Percentiles rank a stretch among this genome's conserved stretches.
phyloP scores from a whole-genome alignment of 768 basidiomycete species.

The Boletus patriciae region DNA sequence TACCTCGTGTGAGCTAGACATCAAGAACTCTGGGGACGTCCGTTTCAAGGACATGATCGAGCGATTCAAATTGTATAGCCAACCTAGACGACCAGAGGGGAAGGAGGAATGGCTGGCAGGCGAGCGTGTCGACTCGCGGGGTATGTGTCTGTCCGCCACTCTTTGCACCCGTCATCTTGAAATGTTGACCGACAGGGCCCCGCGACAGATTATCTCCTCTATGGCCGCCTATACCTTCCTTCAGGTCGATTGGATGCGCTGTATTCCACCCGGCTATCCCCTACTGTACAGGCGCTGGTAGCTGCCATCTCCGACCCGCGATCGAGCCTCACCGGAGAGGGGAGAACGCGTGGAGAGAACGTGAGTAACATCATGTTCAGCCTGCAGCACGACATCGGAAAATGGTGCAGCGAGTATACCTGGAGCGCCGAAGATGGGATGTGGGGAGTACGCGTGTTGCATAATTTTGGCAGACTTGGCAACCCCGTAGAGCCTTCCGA shows the following conservation, averaged over 20 bases:
- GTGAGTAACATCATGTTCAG: conserved; percentile 77
- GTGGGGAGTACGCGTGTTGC: conserved; percentile 84
- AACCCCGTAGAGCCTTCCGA: conserved; percentile 38
- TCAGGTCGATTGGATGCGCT: conserved; percentile 86
- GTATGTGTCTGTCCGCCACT: conserved; percentile 42
- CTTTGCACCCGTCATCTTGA: conserved; percentile 6
- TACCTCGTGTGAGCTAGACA: conserved; percentile 78
- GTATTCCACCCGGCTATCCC: conserved; percentile 77
- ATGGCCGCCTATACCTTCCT: conserved; percentile 89
- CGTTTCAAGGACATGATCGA: conserved; percentile 89
- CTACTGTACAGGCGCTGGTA: conserved; percentile 78
- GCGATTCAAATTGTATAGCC: conserved; percentile 80
- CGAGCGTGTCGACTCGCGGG: conserved; percentile 70
- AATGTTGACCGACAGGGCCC: conserved; percentile 22
- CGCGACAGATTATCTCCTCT: conserved; percentile 81
- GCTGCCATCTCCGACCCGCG: conserved; percentile 84
- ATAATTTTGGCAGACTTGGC: conserved; percentile 84
- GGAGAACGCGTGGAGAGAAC: conserved; percentile 43
- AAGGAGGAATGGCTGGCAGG: conserved; percentile 85
- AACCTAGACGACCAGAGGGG: conserved; percentile 74
- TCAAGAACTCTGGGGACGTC: conserved; percentile 67
- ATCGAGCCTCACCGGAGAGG: conserved; percentile 44
- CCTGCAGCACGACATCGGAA: conserved; percentile 88
- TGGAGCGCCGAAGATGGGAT: conserved; percentile 94
- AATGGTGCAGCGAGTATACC: conserved; percentile 91